phyloP scores from a whole-genome alignment of 169 alveolate genomes.

The Cryptosporidium xiaoi region DNA sequence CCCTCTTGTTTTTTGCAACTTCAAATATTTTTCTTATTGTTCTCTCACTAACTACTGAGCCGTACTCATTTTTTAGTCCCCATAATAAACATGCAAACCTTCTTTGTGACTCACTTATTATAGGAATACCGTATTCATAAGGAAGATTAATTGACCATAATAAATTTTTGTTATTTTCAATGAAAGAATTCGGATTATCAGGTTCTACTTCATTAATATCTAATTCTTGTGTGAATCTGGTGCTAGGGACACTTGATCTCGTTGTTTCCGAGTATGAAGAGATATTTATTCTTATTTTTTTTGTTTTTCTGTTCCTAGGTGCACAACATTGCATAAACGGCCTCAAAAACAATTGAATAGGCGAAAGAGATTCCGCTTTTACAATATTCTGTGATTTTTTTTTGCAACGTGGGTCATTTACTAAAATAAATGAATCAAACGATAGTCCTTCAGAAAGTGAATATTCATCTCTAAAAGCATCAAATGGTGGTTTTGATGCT shows the following conservation, averaged over 20 bases:
- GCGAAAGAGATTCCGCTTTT: conserved; percentile 19
- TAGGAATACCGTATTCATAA: conserved; percentile 64
- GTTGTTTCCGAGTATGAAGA: conserved; percentile 66
- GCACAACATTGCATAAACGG: conserved; percentile 72
- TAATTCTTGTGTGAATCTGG: not conserved
- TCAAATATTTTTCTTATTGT: conserved; percentile 31
- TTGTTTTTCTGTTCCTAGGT: conserved; percentile 26
- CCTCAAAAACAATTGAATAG: conserved; percentile 50
- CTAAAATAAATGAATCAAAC: conserved; percentile 64
- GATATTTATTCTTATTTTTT: conserved; percentile 31
- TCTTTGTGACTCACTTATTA: conserved; percentile 44
- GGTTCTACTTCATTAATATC: not conserved
- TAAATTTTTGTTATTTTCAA: conserved; percentile 18
- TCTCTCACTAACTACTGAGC: conserved; percentile 46
- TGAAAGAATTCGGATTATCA: not conserved
- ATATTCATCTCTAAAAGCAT: conserved; percentile 64
- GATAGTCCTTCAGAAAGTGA: conserved; percentile 69
- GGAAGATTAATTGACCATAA: conserved; percentile 56
- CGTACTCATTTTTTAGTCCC: conserved; percentile 57
- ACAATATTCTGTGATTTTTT: conserved; percentile 5
- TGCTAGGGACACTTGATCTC: conserved; percentile 47
- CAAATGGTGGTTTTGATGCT: conserved; percentile 52
- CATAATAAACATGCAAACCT: conserved; percentile 55
- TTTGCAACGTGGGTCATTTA: conserved; percentile 58
- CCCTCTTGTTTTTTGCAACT: conserved; percentile 15